Evolutionary conservation across 352 stramenopile species (phyloP).

Genomic region (Phytophthora boehmeriae): DNA sequence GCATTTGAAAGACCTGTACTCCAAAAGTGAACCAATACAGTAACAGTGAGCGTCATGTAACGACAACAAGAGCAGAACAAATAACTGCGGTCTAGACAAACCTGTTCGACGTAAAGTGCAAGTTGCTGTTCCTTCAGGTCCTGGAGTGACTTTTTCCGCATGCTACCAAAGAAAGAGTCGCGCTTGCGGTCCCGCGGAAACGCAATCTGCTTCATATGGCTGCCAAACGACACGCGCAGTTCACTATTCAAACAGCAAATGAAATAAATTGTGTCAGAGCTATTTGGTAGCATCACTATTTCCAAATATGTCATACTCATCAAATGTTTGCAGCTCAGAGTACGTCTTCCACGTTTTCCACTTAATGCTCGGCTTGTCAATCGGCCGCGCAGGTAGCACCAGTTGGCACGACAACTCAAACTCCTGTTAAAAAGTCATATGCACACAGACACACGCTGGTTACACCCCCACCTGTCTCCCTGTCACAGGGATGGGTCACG

Average conservation of each 20-base stretch:
- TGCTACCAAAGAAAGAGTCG: slow-evolving; percentile 69
- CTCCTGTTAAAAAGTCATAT: slow-evolving; percentile 43
- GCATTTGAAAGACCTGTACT: slow-evolving; percentile 59
- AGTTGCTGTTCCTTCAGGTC: slow-evolving; percentile 78
- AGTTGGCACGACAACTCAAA: slow-evolving; percentile 80
- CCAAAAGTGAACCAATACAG: slow-evolving; percentile 1
- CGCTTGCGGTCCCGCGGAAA: slow-evolving; percentile 77
- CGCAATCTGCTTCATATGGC: slow-evolving; percentile 57
- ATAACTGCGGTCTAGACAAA: slow-evolving; percentile 18
- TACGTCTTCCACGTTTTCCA: slow-evolving; percentile 84
- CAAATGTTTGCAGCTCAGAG: slow-evolving; percentile 67
- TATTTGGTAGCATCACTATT: not conserved
- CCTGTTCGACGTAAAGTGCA: slow-evolving; percentile 71
- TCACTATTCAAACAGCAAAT: slow-evolving; percentile 40
- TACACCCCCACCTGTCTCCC: slow-evolving; percentile 10
- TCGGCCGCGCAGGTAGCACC: slow-evolving; percentile 45
- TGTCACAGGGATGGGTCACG: slow-evolving; percentile 19
- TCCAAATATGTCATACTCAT: slow-evolving; percentile 50
- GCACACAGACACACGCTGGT: slow-evolving; percentile 15
- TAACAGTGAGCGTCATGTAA: slow-evolving; percentile 5
- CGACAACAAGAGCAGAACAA: not conserved
- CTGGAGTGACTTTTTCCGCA: slow-evolving; percentile 72
- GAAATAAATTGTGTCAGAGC: slow-evolving; percentile 13
- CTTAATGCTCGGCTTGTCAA: slow-evolving; percentile 74
- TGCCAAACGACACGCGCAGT: slow-evolving; percentile 52